These are phyloP conservation scores for Avicennia marina DNA, from an alignment of 257 asterid species.

Conservation along the genomic window DNA sequence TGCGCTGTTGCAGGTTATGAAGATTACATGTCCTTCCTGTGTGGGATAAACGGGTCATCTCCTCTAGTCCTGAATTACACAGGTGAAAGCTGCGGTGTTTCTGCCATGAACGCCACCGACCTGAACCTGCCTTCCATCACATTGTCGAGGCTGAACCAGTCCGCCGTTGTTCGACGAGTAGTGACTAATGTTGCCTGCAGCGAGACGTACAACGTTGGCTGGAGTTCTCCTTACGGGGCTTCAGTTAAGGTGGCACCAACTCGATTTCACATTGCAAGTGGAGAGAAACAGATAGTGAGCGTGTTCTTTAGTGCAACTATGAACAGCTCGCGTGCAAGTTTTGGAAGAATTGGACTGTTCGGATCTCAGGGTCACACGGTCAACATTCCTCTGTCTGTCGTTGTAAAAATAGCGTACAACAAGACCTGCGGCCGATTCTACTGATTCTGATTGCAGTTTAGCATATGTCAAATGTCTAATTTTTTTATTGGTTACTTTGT, in stretches of 20 bases:
- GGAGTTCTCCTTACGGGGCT: slow-evolving; percentile 89
- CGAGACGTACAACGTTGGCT: slow-evolving; percentile 77
- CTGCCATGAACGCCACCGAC: slow-evolving; percentile 45
- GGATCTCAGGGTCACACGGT: slow-evolving; percentile 71
- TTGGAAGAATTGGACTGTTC: slow-evolving; percentile 81
- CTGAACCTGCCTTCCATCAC: slow-evolving; percentile 93
- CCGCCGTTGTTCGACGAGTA: slow-evolving; percentile 47
- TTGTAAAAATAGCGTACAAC: slow-evolving; percentile 50
- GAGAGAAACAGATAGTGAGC: slow-evolving; percentile 68
- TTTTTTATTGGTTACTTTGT: slow-evolving; percentile 47
- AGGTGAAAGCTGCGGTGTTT: slow-evolving; percentile 52
- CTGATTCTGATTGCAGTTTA: too few relatives aligned
- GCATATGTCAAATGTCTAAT: slow-evolving; percentile 26
- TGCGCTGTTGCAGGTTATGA: slow-evolving; percentile 58
- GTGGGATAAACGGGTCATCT: slow-evolving; percentile 89
- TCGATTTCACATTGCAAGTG: slow-evolving; percentile 51
- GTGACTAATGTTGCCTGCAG: slow-evolving; percentile 62
- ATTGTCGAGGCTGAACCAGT: slow-evolving; percentile 63
- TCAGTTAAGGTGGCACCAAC: slow-evolving; percentile 64
- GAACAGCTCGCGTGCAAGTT: slow-evolving; percentile 68
- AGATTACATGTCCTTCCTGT: slow-evolving; percentile 79
- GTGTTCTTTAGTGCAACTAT: slow-evolving; percentile 50
- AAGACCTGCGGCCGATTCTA: slow-evolving; percentile 37
- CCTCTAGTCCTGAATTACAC: slow-evolving; percentile 78
- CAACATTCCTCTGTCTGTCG: slow-evolving; percentile 74